Conservation (phyloP, 1,139 yeast genomes). For the Tardiomyces digboiensis region DNA sequence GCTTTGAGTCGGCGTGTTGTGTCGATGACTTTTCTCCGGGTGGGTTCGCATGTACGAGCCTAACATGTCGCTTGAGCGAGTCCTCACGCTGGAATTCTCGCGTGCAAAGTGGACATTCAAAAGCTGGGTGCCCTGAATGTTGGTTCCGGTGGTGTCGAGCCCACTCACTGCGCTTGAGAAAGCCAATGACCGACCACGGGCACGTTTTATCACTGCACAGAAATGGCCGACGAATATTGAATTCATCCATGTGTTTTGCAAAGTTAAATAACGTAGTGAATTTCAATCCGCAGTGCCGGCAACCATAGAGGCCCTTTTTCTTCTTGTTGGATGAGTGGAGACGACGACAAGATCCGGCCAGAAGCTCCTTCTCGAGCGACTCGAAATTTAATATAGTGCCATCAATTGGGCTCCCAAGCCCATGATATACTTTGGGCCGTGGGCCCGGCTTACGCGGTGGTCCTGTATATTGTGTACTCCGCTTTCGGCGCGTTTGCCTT, state of each 20-base stretch:
- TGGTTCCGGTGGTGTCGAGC: not conserved
- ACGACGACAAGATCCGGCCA: not conserved
- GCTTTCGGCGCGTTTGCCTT: too few relatives aligned
- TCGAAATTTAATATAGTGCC: not conserved
- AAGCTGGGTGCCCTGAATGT: not conserved
- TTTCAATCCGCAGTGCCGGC: not conserved
- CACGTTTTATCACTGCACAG: not conserved
- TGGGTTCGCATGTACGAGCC: not conserved
- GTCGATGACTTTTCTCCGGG: too few relatives aligned
- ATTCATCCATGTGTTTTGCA: not conserved
- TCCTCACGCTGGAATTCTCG: not conserved
- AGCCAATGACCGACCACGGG: not conserved
- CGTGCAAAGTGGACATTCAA: not conserved
- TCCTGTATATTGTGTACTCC: too few relatives aligned
- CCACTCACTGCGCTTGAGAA: constrained; percentile 1
- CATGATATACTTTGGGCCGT: too few relatives aligned
- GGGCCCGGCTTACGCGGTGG: too few relatives aligned
- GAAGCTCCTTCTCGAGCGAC: not conserved
- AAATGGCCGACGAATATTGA: not conserved
- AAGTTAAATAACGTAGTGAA: not conserved
- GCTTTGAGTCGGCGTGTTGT: too few relatives aligned
- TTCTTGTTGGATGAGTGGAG: not conserved
- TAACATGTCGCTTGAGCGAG: not conserved
- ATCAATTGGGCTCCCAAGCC: not conserved
- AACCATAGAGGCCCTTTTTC: not conserved